phyloP scores from a whole-genome alignment of 2,329 filamentous ascomycete species.

The Clathrospora elynae region DNA sequence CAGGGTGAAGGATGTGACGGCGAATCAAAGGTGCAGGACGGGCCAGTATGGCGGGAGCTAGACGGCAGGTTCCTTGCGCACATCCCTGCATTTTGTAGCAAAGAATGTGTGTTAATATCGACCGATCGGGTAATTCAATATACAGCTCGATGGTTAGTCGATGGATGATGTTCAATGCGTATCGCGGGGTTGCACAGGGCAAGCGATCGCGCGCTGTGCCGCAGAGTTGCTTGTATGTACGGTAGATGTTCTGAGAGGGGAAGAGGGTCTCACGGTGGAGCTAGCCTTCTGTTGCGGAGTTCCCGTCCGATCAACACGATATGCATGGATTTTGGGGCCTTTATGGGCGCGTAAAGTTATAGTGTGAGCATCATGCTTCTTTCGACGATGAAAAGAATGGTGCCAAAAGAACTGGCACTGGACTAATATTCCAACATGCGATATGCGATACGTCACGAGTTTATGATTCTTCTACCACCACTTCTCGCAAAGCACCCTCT shows the following conservation, averaged over 20 bases:
- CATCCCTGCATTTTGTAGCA: conserved; percentile 13
- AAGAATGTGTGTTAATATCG: conserved; percentile 21
- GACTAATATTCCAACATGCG: neutral
- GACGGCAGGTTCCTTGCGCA: conserved; percentile 21
- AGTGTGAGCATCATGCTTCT: conserved; percentile 29
- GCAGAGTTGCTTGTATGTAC: conserved; percentile 1
- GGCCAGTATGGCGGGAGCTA: conserved; percentile 21
- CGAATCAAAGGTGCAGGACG: conserved; percentile 29
- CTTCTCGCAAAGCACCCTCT: conserved; percentile 56
- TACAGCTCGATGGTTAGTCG: conserved; percentile 8
- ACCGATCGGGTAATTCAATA: conserved; percentile 24
- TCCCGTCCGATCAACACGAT: conserved; percentile 10
- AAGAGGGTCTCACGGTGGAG: conserved; percentile 3
- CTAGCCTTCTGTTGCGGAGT: conserved; percentile 1
- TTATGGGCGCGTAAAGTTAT: conserved; percentile 37
- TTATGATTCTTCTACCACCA: conserved; percentile 53
- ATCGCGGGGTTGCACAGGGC: conserved; percentile 13
- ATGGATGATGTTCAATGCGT: conserved; percentile 4
- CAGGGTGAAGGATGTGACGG: conserved; percentile 26
- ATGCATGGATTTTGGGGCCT: conserved; percentile 23
- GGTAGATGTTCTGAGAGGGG: neutral
- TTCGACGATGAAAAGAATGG: conserved; percentile 4
- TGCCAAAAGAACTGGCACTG: conserved; percentile 6
- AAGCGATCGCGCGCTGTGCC: conserved; percentile 4
- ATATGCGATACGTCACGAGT: conserved; percentile 1